These are phyloP conservation scores for Verticillium longisporum DNA, from an alignment of 2,329 filamentous ascomycete genomes.

Conservation along the genomic window DNA sequence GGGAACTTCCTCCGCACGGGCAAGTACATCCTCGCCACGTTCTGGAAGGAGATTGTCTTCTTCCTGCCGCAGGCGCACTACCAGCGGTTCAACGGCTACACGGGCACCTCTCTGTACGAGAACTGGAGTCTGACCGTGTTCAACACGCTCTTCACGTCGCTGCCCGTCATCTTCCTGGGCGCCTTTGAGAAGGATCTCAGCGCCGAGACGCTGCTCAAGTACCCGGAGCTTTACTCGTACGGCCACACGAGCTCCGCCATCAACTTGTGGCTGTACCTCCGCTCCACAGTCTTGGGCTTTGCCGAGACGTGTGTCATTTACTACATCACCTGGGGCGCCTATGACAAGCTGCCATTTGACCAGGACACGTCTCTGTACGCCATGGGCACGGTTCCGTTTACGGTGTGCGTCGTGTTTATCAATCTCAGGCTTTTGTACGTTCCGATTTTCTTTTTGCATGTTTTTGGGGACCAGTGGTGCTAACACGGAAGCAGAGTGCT, in stretches of 20 bases:
- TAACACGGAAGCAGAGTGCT: constrained; percentile 44
- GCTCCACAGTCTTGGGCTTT: constrained; percentile 73
- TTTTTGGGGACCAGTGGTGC: neutral
- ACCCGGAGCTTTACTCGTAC: constrained; percentile 77
- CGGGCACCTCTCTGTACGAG: constrained; percentile 80
- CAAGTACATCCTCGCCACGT: constrained; percentile 79
- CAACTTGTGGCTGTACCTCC: constrained; percentile 70
- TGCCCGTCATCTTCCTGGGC: constrained; percentile 76
- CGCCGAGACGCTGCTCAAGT: constrained; percentile 67
- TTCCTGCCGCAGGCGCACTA: constrained; percentile 77
- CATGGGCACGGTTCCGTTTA: constrained; percentile 66
- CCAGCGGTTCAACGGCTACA: constrained; percentile 77
- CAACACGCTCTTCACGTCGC: constrained; percentile 80
- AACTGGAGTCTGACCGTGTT: constrained; percentile 76
- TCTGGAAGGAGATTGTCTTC: constrained; percentile 80
- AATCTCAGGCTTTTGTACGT: constrained; percentile 67
- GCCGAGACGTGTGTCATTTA: constrained; percentile 70
- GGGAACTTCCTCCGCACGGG: constrained; percentile 82
- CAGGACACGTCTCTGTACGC: constrained; percentile 66
- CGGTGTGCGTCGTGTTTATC: constrained; percentile 64
- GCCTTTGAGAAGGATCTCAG: constrained; percentile 77
- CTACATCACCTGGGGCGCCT: constrained; percentile 63
- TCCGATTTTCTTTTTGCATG: neutral
- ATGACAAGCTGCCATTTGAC: constrained; percentile 52
- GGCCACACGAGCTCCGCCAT: constrained; percentile 73